These are phyloP conservation scores for Candida bentonensis DNA, from an alignment of 805 yeast species.

Conservation along the genomic window DNA sequence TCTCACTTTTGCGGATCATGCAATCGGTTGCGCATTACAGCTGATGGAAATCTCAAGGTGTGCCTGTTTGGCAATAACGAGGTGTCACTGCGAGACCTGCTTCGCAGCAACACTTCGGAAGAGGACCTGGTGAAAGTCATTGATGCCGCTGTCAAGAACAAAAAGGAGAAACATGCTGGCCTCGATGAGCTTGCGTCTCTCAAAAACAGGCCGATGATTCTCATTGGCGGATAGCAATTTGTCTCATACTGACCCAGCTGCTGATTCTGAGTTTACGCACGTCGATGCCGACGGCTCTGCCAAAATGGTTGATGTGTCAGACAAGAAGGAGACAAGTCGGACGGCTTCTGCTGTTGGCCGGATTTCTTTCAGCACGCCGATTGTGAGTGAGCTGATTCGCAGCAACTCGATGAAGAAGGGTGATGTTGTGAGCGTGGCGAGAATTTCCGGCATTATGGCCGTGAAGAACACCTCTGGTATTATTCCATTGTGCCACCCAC, in stretches of 20 bases:
- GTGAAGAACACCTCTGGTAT: conserved; percentile 32
- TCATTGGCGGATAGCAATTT: conserved; percentile 35
- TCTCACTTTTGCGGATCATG: conserved; percentile 38
- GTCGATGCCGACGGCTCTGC: conserved; percentile 29
- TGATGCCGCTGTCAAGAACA: conserved; percentile 31
- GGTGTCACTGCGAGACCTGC: conserved; percentile 31
- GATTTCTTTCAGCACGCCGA: conserved; percentile 26
- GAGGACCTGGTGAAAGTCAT: conserved; percentile 26
- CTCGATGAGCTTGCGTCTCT: conserved; percentile 30
- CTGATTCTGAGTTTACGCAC: conserved; percentile 22
- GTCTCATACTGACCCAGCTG: conserved; percentile 1
- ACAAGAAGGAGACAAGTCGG: conserved; percentile 27
- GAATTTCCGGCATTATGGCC: conserved; percentile 40
- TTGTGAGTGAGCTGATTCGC: conserved; percentile 22
- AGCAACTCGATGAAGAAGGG: conserved; percentile 34
- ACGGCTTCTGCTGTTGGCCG: conserved; percentile 31
- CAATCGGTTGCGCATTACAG: conserved; percentile 36
- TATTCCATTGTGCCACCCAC: conserved; percentile 39
- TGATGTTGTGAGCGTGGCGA: conserved; percentile 33
- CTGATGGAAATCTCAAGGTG: conserved; percentile 41
- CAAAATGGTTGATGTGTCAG: conserved; percentile 35
- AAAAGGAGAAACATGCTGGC: conserved; percentile 40
- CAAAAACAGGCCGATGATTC: conserved; percentile 42
- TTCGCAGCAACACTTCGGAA: conserved; percentile 26
- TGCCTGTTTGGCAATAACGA: conserved; percentile 41